Evolutionary conservation across 2,329 filamentous ascomycete genomes (phyloP), one percentile per base, ranked within the genome.

Genomic region (Xylariaceae sp.): DNA sequence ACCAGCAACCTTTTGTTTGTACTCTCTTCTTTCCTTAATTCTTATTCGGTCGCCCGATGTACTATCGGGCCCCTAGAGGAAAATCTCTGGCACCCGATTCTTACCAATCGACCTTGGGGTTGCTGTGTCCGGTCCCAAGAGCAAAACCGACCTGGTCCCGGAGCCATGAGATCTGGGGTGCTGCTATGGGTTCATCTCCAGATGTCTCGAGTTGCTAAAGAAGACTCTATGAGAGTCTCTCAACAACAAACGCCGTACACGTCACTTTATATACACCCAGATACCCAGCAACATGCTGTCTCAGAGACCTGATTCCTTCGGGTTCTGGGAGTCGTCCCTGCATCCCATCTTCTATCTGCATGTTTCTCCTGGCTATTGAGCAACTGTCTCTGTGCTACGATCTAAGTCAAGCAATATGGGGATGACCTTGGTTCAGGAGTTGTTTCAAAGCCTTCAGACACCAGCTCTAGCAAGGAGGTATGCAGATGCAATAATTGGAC

Each of bases 401-500:
- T 40, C 30, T 46, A 32, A 2, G 53, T 36, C 51, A 36, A 49
- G 41, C 46, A 41, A 48, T 21, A 63, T 63, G 51, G 60, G 59
- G 49, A 58, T 42, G 30, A 47, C 52, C 21, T 50, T 60, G 43
- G 40, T 64, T 8, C 63, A 63, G 48, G 59, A 64, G 26, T 30
- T 69, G 5, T 65, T 59, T 48, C 58, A 45, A 56, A 54, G 49
- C 54, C 45, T 68, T n/a, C 63, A 56, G 49, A 57, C 57, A 39
- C 62, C 62, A 18, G 54, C 53, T 21, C 55, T 63, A 2, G 32
- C 37, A 5, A 65, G 60, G 42, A 56, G 63, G 46, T 69, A 63
- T 47, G 47, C 53, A 16, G 63, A 69, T 56, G 64, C 63, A 5
- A 56, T 55, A 32, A 43, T 66, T 16, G 67, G 65, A 9, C 32